Evolutionary conservation across 2,329 filamentous ascomycete species (phyloP).

Genomic region (Drechslerella stenobrocha): DNA sequence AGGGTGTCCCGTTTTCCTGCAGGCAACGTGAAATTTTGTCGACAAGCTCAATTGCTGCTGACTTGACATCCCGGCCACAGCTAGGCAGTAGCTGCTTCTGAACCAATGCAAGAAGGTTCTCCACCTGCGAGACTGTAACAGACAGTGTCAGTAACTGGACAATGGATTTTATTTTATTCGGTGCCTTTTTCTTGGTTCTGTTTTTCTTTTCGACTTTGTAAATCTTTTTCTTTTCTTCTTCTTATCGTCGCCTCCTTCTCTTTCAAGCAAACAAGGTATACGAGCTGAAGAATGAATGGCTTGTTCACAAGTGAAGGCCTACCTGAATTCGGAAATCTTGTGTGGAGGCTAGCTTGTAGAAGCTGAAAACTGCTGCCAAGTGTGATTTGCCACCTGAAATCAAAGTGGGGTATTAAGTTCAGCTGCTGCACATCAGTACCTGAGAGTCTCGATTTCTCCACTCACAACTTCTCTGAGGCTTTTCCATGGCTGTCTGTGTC

Average conservation of each 20-base stretch:
- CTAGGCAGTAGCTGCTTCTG: constrained; percentile 47
- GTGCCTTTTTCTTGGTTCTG: neutral
- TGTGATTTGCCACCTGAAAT: constrained; percentile 50
- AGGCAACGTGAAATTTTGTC: constrained; percentile 46
- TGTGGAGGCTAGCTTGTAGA: constrained; percentile 44
- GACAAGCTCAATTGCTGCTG: constrained; percentile 40
- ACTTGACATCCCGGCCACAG: constrained; percentile 45
- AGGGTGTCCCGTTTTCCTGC: constrained; percentile 47
- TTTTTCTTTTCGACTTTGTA: too few species aligned
- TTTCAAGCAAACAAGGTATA: constrained; percentile 1
- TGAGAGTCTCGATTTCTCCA: constrained; percentile 43
- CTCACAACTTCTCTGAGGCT: constrained; percentile 55
- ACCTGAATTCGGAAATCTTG: constrained; percentile 41
- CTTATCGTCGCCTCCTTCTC: too few species aligned
- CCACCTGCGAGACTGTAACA: constrained; percentile 43
- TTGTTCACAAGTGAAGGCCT: constrained; percentile 36
- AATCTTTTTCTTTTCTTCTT: too few species aligned
- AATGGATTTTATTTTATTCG: constrained; percentile 12
- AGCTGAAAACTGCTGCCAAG: constrained; percentile 50
- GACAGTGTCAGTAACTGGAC: constrained; percentile 35
- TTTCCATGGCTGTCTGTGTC: constrained; percentile 64
- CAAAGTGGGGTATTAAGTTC: constrained; percentile 30
- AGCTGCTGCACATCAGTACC: constrained; percentile 17
- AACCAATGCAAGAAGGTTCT: constrained; percentile 39
- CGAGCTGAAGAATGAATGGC: constrained; percentile 27